Percentiles rank a stretch among this genome's conserved stretches.
Conservation (phyloP, 225 moss, liverwort and hornwort genomes). For the Sphagnum contortum region DNA sequence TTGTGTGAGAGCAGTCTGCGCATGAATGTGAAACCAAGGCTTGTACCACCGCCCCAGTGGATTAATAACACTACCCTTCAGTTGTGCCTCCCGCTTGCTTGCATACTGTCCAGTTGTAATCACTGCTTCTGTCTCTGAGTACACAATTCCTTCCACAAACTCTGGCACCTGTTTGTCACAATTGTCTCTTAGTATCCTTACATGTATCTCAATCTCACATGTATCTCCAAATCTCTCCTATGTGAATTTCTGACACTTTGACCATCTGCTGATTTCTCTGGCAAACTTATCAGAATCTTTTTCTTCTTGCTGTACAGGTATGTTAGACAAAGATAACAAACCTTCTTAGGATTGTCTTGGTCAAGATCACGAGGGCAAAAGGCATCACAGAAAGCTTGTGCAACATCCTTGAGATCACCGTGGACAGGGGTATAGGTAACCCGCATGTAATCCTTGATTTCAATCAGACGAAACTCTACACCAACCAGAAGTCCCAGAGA, state of each 20-base stretch:
- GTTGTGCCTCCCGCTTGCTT: constrained; percentile 22
- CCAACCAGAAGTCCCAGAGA: constrained; percentile 51
- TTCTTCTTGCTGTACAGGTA: too few species aligned
- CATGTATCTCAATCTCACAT: neutral
- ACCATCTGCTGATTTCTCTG: too few species aligned
- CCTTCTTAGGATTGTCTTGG: constrained; percentile 51
- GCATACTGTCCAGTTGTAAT: constrained; percentile 60
- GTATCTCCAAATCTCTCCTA: neutral
- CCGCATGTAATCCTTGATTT: constrained; percentile 47
- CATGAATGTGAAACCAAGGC: constrained; percentile 59
- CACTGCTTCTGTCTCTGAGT: constrained; percentile 38
- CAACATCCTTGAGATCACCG: constrained; percentile 37
- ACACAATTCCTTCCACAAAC: constrained; percentile 54
- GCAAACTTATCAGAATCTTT: too few species aligned
- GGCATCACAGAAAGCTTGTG: constrained; percentile 27
- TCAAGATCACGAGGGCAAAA: constrained; percentile 56
- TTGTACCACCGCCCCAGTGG: constrained; percentile 51
- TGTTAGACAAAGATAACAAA: neutral
- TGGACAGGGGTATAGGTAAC: constrained; percentile 45
- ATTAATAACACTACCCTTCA: constrained; percentile 39
- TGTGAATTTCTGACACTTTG: neutral
- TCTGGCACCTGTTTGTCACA: constrained; percentile 35
- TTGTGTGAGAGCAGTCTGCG: constrained; percentile 26
- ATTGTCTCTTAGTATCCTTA: neutral
- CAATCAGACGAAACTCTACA: constrained; percentile 48